Evolutionary conservation across 1,284 basidiomycete species (phyloP), one percentile per base, ranked within the genome.

Genomic region (Cutaneotrichosporon cutaneum): DNA sequence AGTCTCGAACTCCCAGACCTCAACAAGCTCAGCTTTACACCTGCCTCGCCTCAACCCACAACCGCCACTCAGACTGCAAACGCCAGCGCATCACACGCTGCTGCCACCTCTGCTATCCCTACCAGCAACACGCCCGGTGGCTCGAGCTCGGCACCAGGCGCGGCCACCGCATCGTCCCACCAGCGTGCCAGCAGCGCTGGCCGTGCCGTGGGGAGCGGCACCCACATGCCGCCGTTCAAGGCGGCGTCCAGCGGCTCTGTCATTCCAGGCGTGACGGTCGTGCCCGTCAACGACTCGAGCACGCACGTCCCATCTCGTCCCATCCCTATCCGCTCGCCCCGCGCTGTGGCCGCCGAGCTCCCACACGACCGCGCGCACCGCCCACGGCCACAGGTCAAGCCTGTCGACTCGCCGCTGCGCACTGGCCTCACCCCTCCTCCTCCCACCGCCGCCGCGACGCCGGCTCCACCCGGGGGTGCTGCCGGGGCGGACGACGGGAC

Each of bases 1-100:
- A 76, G 73, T 14, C 72, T 80, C 53, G 78, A 80, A 67, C 65
- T 80, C 16, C 78, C 78, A 14, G 78, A 80, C 61, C 62, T 80
- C 30, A 79, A 80, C 64, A 77, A 74, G 58, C 65, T 80, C 18
- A 70, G 70, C 9, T 77, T 80, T 53, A 80, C 78, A 0, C 76
- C 76, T 1, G 72, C 75, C 18, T 74, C 74, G 4, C 72, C 73
- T 2, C 69, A 75, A 27, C 69, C 73, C 2, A 76, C 74, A 4
- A 74, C 72, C 10, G 73, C 75, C 14, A 76, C 73, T 2, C 69
- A 71, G 54, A 75, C 76, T 2, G 69, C 72, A 3, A 73, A 75
- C 58, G 56, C 56, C 44, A 58, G 56, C 26, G 56, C 56, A 27
- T 39, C 52, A 21, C 13, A 7, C 24, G 52, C 52, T 8, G 22